phyloP scores from a whole-genome alignment of 352 stramenopile species.

The Phytophthora chlamydospora region DNA sequence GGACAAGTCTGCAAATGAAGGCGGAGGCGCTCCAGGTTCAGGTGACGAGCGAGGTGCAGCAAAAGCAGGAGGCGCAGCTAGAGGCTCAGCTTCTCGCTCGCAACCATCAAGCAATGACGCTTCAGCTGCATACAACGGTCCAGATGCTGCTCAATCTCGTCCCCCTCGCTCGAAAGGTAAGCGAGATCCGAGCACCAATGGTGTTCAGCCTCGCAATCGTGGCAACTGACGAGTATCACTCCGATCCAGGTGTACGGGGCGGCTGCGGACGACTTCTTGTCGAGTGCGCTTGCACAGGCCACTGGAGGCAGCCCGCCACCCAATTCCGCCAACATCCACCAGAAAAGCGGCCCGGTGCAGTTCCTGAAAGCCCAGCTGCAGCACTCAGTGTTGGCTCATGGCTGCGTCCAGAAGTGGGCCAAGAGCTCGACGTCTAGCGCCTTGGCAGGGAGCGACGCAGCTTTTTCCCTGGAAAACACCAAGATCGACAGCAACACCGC shows the following conservation, averaged over 20 bases:
- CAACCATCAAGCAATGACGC: slow-evolving; percentile 76
- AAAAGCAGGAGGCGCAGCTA: slow-evolving; percentile 64
- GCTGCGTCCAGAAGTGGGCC: slow-evolving; percentile 65
- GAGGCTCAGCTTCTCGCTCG: slow-evolving; percentile 59
- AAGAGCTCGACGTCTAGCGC: slow-evolving; percentile 33
- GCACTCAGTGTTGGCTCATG: slow-evolving; percentile 56
- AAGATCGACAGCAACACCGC: not conserved
- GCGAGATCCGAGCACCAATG: not conserved
- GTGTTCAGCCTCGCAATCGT: not conserved
- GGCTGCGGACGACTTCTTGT: slow-evolving; percentile 67
- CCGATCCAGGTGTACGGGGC: slow-evolving; percentile 58
- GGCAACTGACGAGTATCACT: not conserved
- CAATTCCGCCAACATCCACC: slow-evolving; percentile 8
- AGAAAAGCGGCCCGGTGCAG: slow-evolving; percentile 38
- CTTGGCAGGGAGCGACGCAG: slow-evolving; percentile 14
- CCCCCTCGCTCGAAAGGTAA: slow-evolving; percentile 61
- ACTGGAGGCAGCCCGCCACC: slow-evolving; percentile 27
- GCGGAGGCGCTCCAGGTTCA: slow-evolving; percentile 38
- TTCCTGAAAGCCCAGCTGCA: slow-evolving; percentile 59
- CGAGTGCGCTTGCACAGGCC: slow-evolving; percentile 54
- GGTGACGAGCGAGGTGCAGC: slow-evolving; percentile 42
- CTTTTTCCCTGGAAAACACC: slow-evolving; percentile 6
- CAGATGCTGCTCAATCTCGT: slow-evolving; percentile 79
- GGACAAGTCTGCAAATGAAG: slow-evolving; percentile 32
- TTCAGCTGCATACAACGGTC: slow-evolving; percentile 74